Evolutionary conservation across 2,329 filamentous ascomycete species (phyloP).

Genomic region (Talaromyces sp.): DNA sequence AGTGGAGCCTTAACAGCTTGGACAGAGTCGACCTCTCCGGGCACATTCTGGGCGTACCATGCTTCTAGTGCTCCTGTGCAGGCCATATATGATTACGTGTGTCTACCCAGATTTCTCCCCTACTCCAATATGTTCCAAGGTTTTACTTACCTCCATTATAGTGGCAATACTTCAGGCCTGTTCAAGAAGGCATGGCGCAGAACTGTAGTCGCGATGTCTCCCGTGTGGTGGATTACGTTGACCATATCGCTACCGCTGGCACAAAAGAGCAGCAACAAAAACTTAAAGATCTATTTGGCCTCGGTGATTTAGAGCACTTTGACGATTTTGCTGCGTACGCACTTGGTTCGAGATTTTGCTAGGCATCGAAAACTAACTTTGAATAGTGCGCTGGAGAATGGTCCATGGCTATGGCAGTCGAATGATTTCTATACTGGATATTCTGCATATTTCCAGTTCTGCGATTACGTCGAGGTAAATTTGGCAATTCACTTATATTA

Average conservation of each 20-base stretch:
- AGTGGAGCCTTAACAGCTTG: conserved; percentile 60
- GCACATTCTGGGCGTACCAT: conserved; percentile 64
- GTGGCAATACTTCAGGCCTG: conserved; percentile 61
- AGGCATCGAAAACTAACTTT: not conserved
- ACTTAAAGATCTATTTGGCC: conserved; percentile 57
- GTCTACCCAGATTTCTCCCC: not conserved
- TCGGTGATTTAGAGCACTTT: conserved; percentile 53
- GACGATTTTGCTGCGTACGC: conserved; percentile 55
- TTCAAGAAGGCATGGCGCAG: conserved; percentile 60
- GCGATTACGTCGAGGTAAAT: conserved; percentile 53
- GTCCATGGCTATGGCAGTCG: conserved; percentile 62
- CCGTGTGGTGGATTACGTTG: conserved; percentile 58
- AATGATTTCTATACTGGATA: conserved; percentile 55
- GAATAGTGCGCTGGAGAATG: conserved; percentile 54
- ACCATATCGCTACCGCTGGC: conserved; percentile 50
- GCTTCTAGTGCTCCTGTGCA: conserved; percentile 60
- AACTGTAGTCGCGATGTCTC: conserved; percentile 61
- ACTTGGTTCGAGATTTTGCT: not conserved
- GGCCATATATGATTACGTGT: conserved; percentile 56
- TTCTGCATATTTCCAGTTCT: conserved; percentile 52
- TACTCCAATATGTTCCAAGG: not conserved
- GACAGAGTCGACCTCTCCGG: conserved; percentile 56
- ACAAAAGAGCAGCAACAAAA: conserved; percentile 44
- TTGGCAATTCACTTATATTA: too few species aligned
- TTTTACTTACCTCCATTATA: conserved; percentile 14